Evolutionary conservation across 2,329 filamentous ascomycete species (phyloP), one percentile per base, ranked within the genome.

Genomic region (Dissoconium aciculare): DNA sequence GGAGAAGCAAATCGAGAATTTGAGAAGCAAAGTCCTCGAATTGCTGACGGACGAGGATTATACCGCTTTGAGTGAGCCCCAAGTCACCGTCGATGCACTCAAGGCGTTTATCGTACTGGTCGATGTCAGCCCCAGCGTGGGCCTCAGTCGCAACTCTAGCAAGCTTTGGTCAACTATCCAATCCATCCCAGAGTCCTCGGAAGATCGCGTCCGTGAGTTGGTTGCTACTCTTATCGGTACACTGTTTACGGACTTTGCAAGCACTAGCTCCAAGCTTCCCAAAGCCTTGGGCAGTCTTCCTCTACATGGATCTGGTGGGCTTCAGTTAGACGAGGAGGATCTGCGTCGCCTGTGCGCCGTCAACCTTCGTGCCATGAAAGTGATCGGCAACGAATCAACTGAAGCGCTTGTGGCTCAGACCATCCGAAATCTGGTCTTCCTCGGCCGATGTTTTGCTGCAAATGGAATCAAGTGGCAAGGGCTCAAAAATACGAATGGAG

Each of bases 161-260:
- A 51, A 61, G n/a, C 58, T 93, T 19, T 98, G 89, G 87, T 55
- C 58, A 2, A 63, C 67, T 6, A 63, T 89, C 11, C 69, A 74
- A 32, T 62, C 66, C 21, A 78, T 77, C 42, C 66, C 93, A 10
- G 36, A 35, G 11, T 72, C 73, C 12, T 81, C 82, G 47, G 72
- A 89, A 41, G 58, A 69, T 2, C 71, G 73, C 53, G 74, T 94
- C 36, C 87, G 89, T 52, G 66, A 83, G 29, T 75, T 74, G 5
- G 72, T 83, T 11, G 71, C 84, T 8, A 75, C 71, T 37, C 62
- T 95, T 11, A 59, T 85, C 24, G 77, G 77, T 27, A 64, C 67
- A n/a, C 89, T 81, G 55, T 74, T 94, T 44, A 70, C 74, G 3
- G 80, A 93, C 51, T 74, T 92, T 40, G 79, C 78, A 13, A 67